phyloP scores from a whole-genome alignment of 2,329 filamentous ascomycete species.

The Clarireedia hainanense region DNA sequence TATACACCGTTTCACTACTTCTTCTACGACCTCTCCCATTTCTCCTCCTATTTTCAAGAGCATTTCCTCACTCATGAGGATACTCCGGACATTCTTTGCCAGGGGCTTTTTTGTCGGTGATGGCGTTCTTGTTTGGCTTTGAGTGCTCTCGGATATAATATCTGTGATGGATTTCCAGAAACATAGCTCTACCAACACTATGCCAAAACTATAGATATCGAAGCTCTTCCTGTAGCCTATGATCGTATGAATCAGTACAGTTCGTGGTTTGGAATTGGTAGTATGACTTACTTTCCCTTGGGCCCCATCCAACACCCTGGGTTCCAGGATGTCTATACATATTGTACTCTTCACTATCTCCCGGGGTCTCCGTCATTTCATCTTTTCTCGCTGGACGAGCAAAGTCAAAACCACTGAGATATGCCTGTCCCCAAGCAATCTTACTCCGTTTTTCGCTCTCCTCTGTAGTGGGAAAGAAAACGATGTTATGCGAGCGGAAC shows the following conservation, averaged over 20 bases:
- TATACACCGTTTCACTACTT: slow-evolving; percentile 33
- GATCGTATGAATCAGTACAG: background rate
- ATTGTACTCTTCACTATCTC: slow-evolving; percentile 37
- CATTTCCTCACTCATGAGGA: slow-evolving; percentile 29
- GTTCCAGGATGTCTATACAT: slow-evolving; percentile 40
- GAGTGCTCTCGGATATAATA: slow-evolving; percentile 31
- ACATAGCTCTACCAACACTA: slow-evolving; percentile 46
- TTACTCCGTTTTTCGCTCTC: background rate
- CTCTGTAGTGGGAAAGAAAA: slow-evolving; percentile 37
- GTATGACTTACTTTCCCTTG: slow-evolving; percentile 7
- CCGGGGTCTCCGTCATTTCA: slow-evolving; percentile 42
- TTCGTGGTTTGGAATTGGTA: background rate
- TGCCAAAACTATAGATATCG: slow-evolving; percentile 45
- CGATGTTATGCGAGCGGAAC: slow-evolving; percentile 44
- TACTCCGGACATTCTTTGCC: slow-evolving; percentile 32
- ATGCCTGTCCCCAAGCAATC: slow-evolving; percentile 35
- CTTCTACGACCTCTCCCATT: slow-evolving; percentile 36
- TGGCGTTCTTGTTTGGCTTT: background rate
- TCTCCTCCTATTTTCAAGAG: slow-evolving; percentile 31
- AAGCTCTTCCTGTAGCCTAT: slow-evolving; percentile 33
- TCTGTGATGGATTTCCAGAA: slow-evolving; percentile 41
- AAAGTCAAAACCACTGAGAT: slow-evolving; percentile 47
- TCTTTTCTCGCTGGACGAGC: slow-evolving; percentile 41
- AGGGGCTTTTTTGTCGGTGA: slow-evolving; percentile 8
- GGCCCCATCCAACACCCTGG: slow-evolving; percentile 14